phyloP scores from a whole-genome alignment of 768 basidiomycete genomes.

The Russula earlei region DNA sequence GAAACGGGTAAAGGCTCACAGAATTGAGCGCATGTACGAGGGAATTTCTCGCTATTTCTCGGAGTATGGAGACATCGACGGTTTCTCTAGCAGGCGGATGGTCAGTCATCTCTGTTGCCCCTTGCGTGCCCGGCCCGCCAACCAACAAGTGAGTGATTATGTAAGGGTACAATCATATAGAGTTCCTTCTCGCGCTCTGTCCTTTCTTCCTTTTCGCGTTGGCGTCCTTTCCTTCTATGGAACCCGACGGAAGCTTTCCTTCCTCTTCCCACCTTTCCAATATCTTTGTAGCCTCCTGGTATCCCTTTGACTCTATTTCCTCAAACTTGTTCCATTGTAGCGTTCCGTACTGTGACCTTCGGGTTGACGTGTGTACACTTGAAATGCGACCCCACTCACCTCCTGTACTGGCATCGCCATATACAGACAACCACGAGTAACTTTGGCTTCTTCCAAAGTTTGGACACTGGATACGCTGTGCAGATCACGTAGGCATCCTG shows the following conservation, averaged over 20 bases:
- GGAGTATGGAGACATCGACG: slow-evolving; percentile 56
- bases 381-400: slow-evolving; percentile 32
- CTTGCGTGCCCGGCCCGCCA: slow-evolving; percentile 3
- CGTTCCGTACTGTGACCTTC: slow-evolving; percentile 63
- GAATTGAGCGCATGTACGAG: slow-evolving; percentile 81
- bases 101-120: slow-evolving; percentile 23
- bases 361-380: not conserved
- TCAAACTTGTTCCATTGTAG: slow-evolving; percentile 84
- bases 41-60: slow-evolving; percentile 71
- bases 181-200: slow-evolving; percentile 69
- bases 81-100: slow-evolving; percentile 30
- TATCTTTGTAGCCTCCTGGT: slow-evolving; percentile 58
- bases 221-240: slow-evolving; percentile 50
- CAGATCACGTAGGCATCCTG: slow-evolving; percentile 9
- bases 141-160: not conserved
- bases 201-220: slow-evolving; percentile 49
- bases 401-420: slow-evolving; percentile 93
- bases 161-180: slow-evolving; percentile 30
- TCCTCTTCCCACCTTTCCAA: slow-evolving; percentile 75
- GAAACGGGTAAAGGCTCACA: slow-evolving; percentile 28
- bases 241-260: slow-evolving; percentile 68
- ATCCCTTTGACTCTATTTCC: slow-evolving; percentile 79
- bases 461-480: slow-evolving; percentile 88
- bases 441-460: slow-evolving; percentile 93
- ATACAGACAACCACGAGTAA: slow-evolving; percentile 79